Percentiles rank a stretch among this genome's conserved stretches.
These are phyloP conservation scores for Petunia axillaris DNA, from an alignment of 257 asterid genomes.

Conservation along the genomic window DNA sequence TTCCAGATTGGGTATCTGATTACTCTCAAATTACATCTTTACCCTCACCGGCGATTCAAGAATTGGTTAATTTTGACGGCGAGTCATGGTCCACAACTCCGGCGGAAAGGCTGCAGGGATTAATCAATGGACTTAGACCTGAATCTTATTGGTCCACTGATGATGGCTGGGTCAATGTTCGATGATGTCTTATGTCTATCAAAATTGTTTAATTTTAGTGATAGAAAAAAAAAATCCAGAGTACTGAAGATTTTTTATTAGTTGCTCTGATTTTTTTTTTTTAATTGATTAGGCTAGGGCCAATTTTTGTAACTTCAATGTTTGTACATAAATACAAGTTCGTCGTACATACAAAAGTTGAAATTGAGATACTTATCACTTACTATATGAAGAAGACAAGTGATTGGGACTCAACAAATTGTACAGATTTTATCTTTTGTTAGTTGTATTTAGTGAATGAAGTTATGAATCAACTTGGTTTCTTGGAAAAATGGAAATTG, in stretches of 20 bases:
- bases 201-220: conserved; percentile 12
- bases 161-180: conserved; percentile 67
- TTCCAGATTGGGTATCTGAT: conserved; percentile 62
- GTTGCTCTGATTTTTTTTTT: conserved; percentile 12
- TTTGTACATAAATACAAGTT: background rate
- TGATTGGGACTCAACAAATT: background rate
- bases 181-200: conserved; percentile 43
- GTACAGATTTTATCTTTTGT: background rate
- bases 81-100: conserved; percentile 39
- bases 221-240: background rate
- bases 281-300: conserved; percentile 18
- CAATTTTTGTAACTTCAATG: background rate
- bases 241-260: conserved; percentile 26
- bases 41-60: conserved; percentile 40
- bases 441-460: background rate
- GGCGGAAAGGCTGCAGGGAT: conserved; percentile 47
- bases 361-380: background rate
- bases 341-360: background rate
- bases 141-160: conserved; percentile 52
- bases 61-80: conserved; percentile 29
- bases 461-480: conserved; percentile 4
- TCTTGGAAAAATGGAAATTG: conserved; percentile 41
- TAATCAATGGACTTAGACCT: conserved; percentile 35
- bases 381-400: background rate
- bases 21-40: conserved; percentile 42